Conservation (phyloP, 163 green algal species). For the Scenedesmus sp. region DNA sequence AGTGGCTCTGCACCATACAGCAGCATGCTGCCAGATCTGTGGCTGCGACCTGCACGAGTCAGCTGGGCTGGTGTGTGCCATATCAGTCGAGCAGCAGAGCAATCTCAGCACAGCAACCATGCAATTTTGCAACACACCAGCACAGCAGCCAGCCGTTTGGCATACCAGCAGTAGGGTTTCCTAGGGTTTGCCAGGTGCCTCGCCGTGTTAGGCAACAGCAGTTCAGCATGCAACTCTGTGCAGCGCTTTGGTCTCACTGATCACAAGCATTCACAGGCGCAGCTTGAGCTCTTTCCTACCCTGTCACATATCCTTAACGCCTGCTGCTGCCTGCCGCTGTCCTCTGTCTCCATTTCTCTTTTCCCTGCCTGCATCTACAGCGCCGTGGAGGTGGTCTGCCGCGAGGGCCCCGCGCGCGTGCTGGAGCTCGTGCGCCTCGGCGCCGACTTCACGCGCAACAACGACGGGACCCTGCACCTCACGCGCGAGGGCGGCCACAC, state of each 20-base stretch:
- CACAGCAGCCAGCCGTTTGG: background rate
- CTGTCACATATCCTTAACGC: background rate
- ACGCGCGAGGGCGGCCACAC: slow-evolving; percentile 96
- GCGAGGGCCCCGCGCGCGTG: slow-evolving; percentile 88
- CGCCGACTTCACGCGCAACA: slow-evolving; percentile 86
- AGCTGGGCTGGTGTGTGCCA: background rate
- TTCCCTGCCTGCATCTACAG: slow-evolving; percentile 48
- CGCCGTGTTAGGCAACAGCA: background rate
- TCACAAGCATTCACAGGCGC: background rate
- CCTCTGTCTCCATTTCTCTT: background rate
- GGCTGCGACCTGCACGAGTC: background rate
- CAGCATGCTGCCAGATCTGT: background rate
- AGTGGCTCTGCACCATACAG: slow-evolving; percentile 41
- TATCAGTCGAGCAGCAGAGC: background rate
- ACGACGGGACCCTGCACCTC: slow-evolving; percentile 89
- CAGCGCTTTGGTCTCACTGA: background rate
- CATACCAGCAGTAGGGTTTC: background rate
- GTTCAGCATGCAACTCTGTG: background rate
- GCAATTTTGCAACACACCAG: background rate
- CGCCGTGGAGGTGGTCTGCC: slow-evolving; percentile 90
- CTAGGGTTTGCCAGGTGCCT: background rate
- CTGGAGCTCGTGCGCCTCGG: slow-evolving; percentile 89
- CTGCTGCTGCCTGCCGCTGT: background rate
- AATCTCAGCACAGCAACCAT: background rate
- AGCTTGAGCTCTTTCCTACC: background rate